A percentile compares a stretch with the other conserved stretches of the same genome.
Evolutionary conservation across 768 basidiomycete species (phyloP).

Genomic region (Chiua virens): DNA sequence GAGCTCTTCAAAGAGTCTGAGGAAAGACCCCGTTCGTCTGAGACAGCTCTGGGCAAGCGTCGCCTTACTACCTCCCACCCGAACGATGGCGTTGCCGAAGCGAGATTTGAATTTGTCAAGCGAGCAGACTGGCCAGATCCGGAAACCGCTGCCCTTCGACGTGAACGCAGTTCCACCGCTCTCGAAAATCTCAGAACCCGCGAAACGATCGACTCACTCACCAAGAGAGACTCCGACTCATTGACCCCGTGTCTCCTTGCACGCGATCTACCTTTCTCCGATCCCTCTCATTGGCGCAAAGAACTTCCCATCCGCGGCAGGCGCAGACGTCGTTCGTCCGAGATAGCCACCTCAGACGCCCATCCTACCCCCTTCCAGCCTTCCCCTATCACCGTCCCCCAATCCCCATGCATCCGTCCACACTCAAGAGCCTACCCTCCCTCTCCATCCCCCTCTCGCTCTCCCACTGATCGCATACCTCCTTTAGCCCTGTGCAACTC

Average conservation of each 20-base stretch:
- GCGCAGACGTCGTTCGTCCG: slow-evolving; percentile 53
- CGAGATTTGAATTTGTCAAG: slow-evolving; percentile 79
- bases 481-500: slow-evolving; percentile 29
- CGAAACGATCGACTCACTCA: slow-evolving; percentile 37
- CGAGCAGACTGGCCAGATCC: slow-evolving; percentile 85
- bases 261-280: slow-evolving; percentile 45
- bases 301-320: slow-evolving; percentile 58
- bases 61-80: slow-evolving; percentile 38
- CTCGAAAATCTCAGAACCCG: slow-evolving; percentile 57
- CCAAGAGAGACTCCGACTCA: slow-evolving; percentile 24
- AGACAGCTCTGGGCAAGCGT: slow-evolving; percentile 23
- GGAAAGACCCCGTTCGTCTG: slow-evolving; percentile 23
- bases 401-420: slow-evolving; percentile 42
- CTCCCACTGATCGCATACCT: slow-evolving; percentile 39
- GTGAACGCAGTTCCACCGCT: slow-evolving; percentile 65
- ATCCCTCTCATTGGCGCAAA: slow-evolving; percentile 59
- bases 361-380: slow-evolving; percentile 29
- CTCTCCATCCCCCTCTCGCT: slow-evolving; percentile 49
- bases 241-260: slow-evolving; percentile 25
- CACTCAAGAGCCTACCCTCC: slow-evolving; percentile 51
- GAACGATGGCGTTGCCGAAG: slow-evolving; percentile 57
- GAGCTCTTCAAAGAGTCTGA: slow-evolving; percentile 81
- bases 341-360: slow-evolving; percentile 37
- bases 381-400: slow-evolving; percentile 28
- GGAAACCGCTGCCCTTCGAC: slow-evolving; percentile 65